Conservation (phyloP, 805 yeast species). For the Cyberlindnera japonica region DNA sequence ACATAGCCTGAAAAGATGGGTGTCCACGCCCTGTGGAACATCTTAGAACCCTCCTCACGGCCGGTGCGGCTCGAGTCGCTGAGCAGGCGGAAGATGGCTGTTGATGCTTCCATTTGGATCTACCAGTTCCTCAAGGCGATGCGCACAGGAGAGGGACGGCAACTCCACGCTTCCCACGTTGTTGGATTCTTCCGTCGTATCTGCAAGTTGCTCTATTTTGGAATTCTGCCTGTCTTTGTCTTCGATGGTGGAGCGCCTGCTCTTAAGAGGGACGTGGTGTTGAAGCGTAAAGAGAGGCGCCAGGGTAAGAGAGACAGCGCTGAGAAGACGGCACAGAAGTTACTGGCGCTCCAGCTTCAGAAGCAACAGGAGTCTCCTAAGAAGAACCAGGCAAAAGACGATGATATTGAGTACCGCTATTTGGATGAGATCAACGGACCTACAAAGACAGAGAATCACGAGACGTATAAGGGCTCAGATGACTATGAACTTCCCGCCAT, state of each 20-base stretch:
- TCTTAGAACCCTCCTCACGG: constrained; percentile 82
- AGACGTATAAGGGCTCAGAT: constrained; percentile 53
- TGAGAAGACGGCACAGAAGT: constrained; percentile 68
- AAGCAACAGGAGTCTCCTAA: constrained; percentile 21
- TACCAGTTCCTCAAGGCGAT: constrained; percentile 96
- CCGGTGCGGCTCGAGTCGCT: constrained; percentile 89
- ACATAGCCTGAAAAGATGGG: constrained; percentile 56
- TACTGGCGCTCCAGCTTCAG: constrained; percentile 78
- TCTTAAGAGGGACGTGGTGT: constrained; percentile 75
- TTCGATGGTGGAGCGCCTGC: constrained; percentile 95
- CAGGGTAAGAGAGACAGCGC: constrained; percentile 72
- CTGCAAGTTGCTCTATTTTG: constrained; percentile 83
- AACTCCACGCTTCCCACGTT: constrained; percentile 75
- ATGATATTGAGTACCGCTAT: constrained; percentile 32
- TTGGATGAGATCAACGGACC: constrained; percentile 25
- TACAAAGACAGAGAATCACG: constrained; percentile 2
- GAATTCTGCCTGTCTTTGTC: constrained; percentile 84
- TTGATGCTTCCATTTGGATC: constrained; percentile 98
- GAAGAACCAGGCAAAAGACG: constrained; percentile 13
- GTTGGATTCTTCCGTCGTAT: constrained; percentile 95
- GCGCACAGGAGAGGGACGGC: constrained; percentile 77
- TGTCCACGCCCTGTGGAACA: constrained; percentile 91
- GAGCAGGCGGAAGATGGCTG: constrained; percentile 75
- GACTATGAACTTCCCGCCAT: constrained; percentile 83
- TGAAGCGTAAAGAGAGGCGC: constrained; percentile 65